Base-by-base conservation (phyloP, 345 rosid species). In the Moricandia arvensis region DNA sequence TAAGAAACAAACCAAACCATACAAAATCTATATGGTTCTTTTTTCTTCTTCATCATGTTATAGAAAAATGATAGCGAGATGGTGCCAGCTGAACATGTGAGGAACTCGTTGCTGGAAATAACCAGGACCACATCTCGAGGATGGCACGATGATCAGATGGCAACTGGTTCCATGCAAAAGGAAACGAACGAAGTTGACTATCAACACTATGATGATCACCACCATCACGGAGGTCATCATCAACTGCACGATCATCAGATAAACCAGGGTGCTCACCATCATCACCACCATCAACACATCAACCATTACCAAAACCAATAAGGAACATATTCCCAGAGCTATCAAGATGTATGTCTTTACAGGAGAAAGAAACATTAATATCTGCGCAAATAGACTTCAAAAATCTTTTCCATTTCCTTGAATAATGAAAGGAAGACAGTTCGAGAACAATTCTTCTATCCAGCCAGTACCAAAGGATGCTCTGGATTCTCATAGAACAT, bases 41-140 rank as follows among this genome's bases (percentile, higher is more conserved):
- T 47, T 47, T 43, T 47, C 6, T 11, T 11, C 5, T 72, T 29
- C 24, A n/a, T n/a, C 58, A 45, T 43, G 51, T 68, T 18, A 83
- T 81, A 91, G 98, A 94, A 87, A 75, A 93, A 78, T 61, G 93
- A 87, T 35, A 83, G 77, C 27, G 96, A 90, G 72, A 80, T 87
- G 88, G 80, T 90, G 59, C 91, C 89, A 76, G 93, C 96, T 43
- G 95, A 91, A 64, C 85, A 85, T 60, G 88, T 90, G n/a, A 87
- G 90, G 84, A 90, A 91, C 27, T 90, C 91, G 1, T 80, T 94
- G 84, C 85, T 91, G 4, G 95, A 90, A 81, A 80, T 94, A 71
- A 87, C 91, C 0, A 38, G 90, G 75, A 85, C 87, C 74, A 83
- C 85, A 5, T 70, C 85, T 1, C 83, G 80, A 69, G 85, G 69